Conservation (phyloP, 306 rosid species). For the Rosa multiflora region DNA sequence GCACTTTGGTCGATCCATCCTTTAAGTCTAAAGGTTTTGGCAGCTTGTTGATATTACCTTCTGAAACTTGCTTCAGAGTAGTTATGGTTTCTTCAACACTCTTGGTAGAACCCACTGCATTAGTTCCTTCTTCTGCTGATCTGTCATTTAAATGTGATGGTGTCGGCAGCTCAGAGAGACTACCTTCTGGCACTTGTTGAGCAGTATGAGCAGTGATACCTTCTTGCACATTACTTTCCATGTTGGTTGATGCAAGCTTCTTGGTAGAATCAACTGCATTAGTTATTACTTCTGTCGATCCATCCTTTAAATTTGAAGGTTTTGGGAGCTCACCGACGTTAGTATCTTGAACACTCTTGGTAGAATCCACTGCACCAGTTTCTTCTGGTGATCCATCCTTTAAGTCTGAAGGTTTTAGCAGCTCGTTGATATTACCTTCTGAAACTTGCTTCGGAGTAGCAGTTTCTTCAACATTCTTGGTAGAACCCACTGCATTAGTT, state of each 20-base stretch:
- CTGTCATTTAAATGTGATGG: background rate
- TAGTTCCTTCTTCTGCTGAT: conserved; percentile 21
- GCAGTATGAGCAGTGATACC: conserved; percentile 3
- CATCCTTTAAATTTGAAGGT: background rate
- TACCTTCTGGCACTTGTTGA: conserved; percentile 37
- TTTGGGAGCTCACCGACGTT: background rate
- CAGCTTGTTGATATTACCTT: background rate
- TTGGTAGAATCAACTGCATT: background rate
- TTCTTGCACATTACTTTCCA: background rate
- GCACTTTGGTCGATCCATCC: background rate
- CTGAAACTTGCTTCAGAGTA: background rate
- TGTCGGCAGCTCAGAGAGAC: conserved; percentile 15
- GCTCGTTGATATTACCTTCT: background rate
- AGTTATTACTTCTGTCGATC: background rate
- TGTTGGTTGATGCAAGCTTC: background rate
- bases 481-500: conserved; percentile 30
- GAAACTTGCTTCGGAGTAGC: background rate
- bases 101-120: conserved; percentile 29
- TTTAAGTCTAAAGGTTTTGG: background rate
- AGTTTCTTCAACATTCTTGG: background rate
- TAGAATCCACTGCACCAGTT: background rate
- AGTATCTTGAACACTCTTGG: background rate
- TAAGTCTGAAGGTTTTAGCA: background rate
- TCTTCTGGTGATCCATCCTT: background rate
- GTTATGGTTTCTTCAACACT: background rate